Evolutionary conservation across 108 stramenopile species (phyloP).

Genomic region (Fistulifera solaris): DNA sequence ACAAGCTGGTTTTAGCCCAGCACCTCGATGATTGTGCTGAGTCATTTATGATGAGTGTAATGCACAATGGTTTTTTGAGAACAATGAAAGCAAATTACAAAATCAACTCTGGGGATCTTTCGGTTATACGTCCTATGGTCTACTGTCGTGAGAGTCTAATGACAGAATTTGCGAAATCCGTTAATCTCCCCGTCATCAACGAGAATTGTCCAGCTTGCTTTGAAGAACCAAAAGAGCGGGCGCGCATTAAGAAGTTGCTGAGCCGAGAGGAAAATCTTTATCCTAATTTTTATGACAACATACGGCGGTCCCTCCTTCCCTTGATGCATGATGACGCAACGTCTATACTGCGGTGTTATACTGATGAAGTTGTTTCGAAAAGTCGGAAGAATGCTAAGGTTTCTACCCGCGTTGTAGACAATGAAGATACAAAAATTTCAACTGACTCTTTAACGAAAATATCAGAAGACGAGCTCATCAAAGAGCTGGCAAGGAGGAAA

Average conservation of each 20-base stretch:
- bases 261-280: constrained; percentile 86
- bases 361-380: constrained; percentile 72
- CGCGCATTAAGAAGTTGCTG: constrained; percentile 90
- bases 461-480: constrained; percentile 64
- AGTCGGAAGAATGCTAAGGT: constrained; percentile 57
- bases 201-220: constrained; percentile 99
- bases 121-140: constrained; percentile 94
- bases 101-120: constrained; percentile 87
- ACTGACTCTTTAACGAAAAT: too few species aligned
- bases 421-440: too few species aligned
- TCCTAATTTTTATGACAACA: constrained; percentile 80
- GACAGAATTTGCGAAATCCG: constrained; percentile 85
- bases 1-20: constrained; percentile 94
- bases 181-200: constrained; percentile 92
- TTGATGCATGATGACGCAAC: constrained; percentile 80
- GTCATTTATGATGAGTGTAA: constrained; percentile 95
- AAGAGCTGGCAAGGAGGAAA: constrained; percentile 63
- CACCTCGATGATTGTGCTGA: constrained; percentile 97
- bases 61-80: constrained; percentile 96
- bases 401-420: too few species aligned
- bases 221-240: constrained; percentile 97
- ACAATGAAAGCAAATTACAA: constrained; percentile 97
- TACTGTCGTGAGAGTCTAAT: constrained; percentile 90
- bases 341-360: constrained; percentile 65
- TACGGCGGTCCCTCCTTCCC: constrained; percentile 32